Conservation (phyloP, 2,329 filamentous ascomycete species). For the Microdochium paspali region DNA sequence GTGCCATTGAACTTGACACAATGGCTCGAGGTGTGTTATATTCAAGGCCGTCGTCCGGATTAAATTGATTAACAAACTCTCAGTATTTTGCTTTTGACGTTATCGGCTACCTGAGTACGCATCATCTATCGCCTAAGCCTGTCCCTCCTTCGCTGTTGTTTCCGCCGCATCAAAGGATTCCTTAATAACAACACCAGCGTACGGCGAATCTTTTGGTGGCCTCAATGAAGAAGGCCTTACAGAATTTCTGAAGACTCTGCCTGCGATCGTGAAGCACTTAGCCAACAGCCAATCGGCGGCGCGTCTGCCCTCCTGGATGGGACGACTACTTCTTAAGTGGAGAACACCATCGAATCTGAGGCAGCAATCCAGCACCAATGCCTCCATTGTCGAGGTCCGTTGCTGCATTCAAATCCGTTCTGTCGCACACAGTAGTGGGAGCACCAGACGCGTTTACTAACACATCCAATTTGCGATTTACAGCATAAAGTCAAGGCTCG, state of each 20-base stretch:
- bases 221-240: not conserved
- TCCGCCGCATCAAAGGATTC: not conserved
- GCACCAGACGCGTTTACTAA: not conserved
- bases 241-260: not conserved
- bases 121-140: too few species aligned
- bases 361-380: too few species aligned
- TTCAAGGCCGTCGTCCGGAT: not conserved
- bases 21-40: conserved; percentile 21
- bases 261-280: not conserved
- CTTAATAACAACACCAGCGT: not conserved
- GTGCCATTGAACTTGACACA: conserved; percentile 20
- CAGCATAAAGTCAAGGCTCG: not conserved
- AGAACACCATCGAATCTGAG: too few species aligned
- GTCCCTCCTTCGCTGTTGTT: too few species aligned
- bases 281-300: not conserved
- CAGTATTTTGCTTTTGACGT: conserved; percentile 21
- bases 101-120: conserved; percentile 24
- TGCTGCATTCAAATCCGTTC: not conserved
- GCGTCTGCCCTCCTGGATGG: not conserved
- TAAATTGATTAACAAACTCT: not conserved
- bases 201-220: not conserved
- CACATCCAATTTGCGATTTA: not conserved
- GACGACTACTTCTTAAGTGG: not conserved
- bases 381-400: too few species aligned
- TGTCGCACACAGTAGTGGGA: too few species aligned